Evolutionary conservation across 495 filamentous ascomycete genomes (phyloP).

Genomic region (Neurospora sp.): DNA sequence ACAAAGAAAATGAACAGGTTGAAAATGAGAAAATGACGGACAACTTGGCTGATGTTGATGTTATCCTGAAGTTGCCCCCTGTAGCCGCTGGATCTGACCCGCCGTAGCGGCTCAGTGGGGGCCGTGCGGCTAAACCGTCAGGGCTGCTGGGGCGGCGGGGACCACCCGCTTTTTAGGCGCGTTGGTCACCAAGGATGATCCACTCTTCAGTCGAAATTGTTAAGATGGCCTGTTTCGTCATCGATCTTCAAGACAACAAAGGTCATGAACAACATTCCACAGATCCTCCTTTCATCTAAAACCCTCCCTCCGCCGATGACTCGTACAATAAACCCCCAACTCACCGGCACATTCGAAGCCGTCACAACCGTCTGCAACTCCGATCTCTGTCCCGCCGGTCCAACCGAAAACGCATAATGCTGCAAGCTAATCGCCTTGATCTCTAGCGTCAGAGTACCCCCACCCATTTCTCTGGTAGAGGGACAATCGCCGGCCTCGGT

Average conservation of each 20-base stretch:
- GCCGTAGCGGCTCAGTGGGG: background rate
- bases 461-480: slow-evolving; percentile 26
- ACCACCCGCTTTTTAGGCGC: background rate
- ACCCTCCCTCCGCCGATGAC: slow-evolving; percentile 32
- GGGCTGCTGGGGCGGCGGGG: background rate
- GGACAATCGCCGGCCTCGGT: background rate
- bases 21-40: background rate
- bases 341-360: slow-evolving; percentile 29
- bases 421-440: slow-evolving; percentile 35
- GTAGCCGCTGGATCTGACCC: background rate
- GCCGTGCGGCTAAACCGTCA: background rate
- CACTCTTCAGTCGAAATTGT: background rate
- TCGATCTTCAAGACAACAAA: background rate
- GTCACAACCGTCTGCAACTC: slow-evolving; percentile 26
- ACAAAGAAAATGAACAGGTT: background rate
- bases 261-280: background rate
- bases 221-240: background rate
- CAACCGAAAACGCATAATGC: slow-evolving; percentile 37
- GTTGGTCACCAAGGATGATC: background rate
- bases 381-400: slow-evolving; percentile 22
- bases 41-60: background rate
- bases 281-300: background rate
- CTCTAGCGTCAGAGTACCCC: slow-evolving; percentile 26
- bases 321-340: slow-evolving; percentile 45
- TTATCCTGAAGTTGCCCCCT: background rate